A percentile compares a stretch with the other conserved stretches of the same genome.
Conservation (phyloP, 2,329 filamentous ascomycete species). For the Periglandula ipomoeae region DNA sequence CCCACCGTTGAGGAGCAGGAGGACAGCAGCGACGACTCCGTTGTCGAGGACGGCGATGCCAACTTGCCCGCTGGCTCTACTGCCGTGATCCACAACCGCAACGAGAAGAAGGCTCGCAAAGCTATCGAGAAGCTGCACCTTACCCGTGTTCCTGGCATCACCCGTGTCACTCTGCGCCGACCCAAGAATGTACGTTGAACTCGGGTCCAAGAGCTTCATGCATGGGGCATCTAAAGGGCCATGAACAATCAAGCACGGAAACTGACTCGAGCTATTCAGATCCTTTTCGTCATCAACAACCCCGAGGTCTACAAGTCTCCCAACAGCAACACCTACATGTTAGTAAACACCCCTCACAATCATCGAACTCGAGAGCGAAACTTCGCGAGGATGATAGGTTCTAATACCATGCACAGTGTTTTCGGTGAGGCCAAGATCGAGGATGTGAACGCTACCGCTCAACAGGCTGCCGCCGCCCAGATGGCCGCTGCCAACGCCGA, state of each 20-base stretch:
- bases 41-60: constrained; percentile 73
- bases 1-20: constrained; percentile 66
- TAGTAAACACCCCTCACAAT: constrained; percentile 31
- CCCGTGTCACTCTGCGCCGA: constrained; percentile 91
- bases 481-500: constrained; percentile 63
- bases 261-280: constrained; percentile 43
- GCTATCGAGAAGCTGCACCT: constrained; percentile 97
- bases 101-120: constrained; percentile 99
- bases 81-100: constrained; percentile 91
- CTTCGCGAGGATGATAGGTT: not conserved
- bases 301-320: constrained; percentile 99
- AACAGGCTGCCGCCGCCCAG: constrained; percentile 82
- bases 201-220: no score
- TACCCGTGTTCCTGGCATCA: constrained; percentile 94
- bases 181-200: constrained; percentile 86
- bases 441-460: constrained; percentile 96
- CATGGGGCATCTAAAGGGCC: not conserved
- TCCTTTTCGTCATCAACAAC: constrained; percentile 99
- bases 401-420: constrained; percentile 50
- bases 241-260: constrained; percentile 8
- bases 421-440: constrained; percentile 99
- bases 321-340: constrained; percentile 99
- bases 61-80: constrained; percentile 73
- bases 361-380: not conserved
- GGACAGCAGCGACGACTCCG: constrained; percentile 65